These are phyloP conservation scores for Kurtzmaniella natalensis DNA, from an alignment of 1,139 yeast species.

Conservation along the genomic window DNA sequence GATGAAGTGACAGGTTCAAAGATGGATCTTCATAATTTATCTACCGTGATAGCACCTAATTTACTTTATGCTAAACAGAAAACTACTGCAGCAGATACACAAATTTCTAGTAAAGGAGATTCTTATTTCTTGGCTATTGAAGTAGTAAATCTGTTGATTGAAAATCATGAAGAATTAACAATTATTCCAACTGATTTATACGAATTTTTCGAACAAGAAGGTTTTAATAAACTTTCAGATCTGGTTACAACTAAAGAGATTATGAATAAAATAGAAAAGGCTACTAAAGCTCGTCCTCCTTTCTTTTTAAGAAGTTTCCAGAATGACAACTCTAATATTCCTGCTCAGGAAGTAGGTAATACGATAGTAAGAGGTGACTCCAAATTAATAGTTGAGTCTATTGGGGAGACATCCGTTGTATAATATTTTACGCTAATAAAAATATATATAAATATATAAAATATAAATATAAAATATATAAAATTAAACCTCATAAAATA, in stretches of 20 bases:
- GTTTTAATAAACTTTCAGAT: constrained; percentile 20
- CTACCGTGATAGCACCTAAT: constrained; percentile 95
- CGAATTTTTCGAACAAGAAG: constrained; percentile 33
- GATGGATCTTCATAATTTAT: constrained; percentile 94
- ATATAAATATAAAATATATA: too few species aligned
- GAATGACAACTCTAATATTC: constrained; percentile 13
- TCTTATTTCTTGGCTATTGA: constrained; percentile 87
- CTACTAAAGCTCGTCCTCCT: constrained; percentile 26
- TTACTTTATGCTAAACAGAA: constrained; percentile 55
- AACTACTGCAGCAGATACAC: constrained; percentile 24
- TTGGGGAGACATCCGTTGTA: constrained; percentile 21
- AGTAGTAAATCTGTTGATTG: constrained; percentile 80
- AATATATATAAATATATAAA: too few species aligned
- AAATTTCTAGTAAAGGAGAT: constrained; percentile 44
- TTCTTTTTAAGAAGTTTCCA: constrained; percentile 16
- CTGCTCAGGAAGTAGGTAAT: constrained; percentile 22
- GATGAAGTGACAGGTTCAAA: constrained; percentile 88
- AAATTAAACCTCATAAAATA: too few species aligned
- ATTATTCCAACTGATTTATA: constrained; percentile 62
- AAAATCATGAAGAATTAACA: constrained; percentile 75
- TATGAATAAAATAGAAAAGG: constrained; percentile 28
- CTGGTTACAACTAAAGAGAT: constrained; percentile 35
- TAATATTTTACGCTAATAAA: constrained; percentile 1
- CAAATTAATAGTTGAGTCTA: constrained; percentile 24
- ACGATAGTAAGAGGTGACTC: constrained; percentile 35